A percentile compares a stretch with the other conserved stretches of the same genome.
Evolutionary conservation across 768 basidiomycete species (phyloP).

Genomic region (button mushroom (Agaricus bisporus)): DNA sequence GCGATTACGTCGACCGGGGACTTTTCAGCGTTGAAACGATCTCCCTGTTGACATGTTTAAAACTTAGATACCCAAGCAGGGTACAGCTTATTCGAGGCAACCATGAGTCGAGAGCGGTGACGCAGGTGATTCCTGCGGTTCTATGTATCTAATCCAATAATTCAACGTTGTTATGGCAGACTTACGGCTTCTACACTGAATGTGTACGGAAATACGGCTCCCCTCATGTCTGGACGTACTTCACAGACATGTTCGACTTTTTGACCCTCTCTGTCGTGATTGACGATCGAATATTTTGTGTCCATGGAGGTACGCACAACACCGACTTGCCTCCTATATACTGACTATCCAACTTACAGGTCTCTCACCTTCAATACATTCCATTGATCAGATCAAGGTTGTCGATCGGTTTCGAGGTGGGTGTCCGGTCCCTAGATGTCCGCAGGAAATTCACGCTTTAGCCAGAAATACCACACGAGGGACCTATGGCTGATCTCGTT

Average conservation of each 20-base stretch:
- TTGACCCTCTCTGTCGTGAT: slow-evolving; percentile 96
- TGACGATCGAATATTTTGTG: slow-evolving; percentile 98
- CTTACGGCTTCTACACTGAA: slow-evolving; percentile 98
- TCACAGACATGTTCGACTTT: slow-evolving; percentile 99
- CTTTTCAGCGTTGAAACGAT: slow-evolving; percentile 99
- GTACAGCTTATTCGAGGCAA: slow-evolving; percentile 97
- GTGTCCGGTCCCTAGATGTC: slow-evolving; percentile 16
- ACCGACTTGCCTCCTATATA: slow-evolving; percentile 7
- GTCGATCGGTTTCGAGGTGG: slow-evolving; percentile 96
- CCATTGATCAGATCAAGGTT: slow-evolving; percentile 99
- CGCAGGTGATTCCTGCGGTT: slow-evolving; percentile 63
- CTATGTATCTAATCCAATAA: slow-evolving; percentile 22
- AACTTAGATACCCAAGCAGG: slow-evolving; percentile 93
- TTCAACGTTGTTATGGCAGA: slow-evolving; percentile 39
- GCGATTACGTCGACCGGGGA: slow-evolving; percentile 97
- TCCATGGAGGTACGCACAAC: slow-evolving; percentile 77
- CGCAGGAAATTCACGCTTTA: slow-evolving; percentile 18
- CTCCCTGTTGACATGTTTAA: slow-evolving; percentile 92
- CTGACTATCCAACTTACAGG: slow-evolving; percentile 39
- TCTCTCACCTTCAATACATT: slow-evolving; percentile 95
- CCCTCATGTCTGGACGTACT: slow-evolving; percentile 96
- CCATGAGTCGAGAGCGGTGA: slow-evolving; percentile 96
- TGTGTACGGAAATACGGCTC: slow-evolving; percentile 96
- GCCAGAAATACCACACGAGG: slow-evolving; percentile 96
- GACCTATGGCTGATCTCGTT: slow-evolving; percentile 98